phyloP scores from a whole-genome alignment of 805 yeast genomes.

The Kuraishia ogatae region DNA sequence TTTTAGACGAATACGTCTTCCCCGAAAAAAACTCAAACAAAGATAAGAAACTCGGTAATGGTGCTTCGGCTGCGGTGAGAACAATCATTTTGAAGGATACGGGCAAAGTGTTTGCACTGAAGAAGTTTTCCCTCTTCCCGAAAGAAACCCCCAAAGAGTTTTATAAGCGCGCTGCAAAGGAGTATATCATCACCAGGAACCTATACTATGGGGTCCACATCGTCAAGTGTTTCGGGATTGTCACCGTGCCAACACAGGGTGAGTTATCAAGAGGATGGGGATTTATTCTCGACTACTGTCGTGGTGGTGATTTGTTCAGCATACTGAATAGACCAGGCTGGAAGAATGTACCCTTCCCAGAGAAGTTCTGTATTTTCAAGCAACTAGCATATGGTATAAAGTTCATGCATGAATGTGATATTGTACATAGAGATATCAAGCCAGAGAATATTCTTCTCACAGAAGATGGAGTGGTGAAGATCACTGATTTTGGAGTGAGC shows the following conservation, averaged over 20 bases:
- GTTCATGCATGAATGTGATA: conserved; percentile 64
- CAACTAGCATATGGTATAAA: conserved; percentile 60
- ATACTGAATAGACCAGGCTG: conserved; percentile 54
- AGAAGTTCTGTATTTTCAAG: conserved; percentile 64
- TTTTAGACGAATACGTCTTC: conserved; percentile 51
- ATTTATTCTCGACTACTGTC: conserved; percentile 58
- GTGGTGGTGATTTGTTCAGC: conserved; percentile 52
- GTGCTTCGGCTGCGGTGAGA: conserved; percentile 69
- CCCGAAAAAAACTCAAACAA: conserved; percentile 28
- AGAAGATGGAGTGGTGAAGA: conserved; percentile 45
- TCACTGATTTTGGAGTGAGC: conserved; percentile 93
- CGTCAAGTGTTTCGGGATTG: conserved; percentile 46
- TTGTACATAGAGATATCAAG: conserved; percentile 90
- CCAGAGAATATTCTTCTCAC: conserved; percentile 85
- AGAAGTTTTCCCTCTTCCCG: conserved; percentile 53
- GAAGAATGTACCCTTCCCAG: conserved; percentile 40
- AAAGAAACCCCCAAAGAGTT: conserved; percentile 67
- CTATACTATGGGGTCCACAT: conserved; percentile 52
- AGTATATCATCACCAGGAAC: conserved; percentile 55
- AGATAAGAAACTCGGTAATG: conserved; percentile 53
- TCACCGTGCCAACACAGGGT: conserved; percentile 51
- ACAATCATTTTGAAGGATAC: conserved; percentile 30
- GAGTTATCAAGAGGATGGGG: conserved; percentile 72
- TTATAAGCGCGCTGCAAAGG: conserved; percentile 62
- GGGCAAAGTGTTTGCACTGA: conserved; percentile 54